Percentiles rank a stretch among this genome's conserved stretches.
Evolutionary conservation across 306 rosid genomes (phyloP).

Genomic region (Fragaria iinumae): DNA sequence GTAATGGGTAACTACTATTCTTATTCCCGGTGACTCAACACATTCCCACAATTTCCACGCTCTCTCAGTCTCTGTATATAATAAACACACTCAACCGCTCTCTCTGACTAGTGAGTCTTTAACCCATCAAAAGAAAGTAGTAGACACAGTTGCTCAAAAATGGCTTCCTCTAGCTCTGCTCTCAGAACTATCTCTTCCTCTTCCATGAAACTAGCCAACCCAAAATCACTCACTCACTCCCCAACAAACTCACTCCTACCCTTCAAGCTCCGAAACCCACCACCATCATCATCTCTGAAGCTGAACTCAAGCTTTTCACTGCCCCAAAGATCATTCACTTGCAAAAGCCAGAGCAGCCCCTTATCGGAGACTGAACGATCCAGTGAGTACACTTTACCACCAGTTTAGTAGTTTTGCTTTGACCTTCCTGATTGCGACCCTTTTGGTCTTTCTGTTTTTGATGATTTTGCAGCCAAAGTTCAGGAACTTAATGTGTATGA

Average conservation of each 20-base stretch:
- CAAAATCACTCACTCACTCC: constrained; percentile 20
- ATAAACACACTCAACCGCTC: not conserved
- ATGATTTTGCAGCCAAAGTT: constrained; percentile 25
- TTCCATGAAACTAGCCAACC: constrained; percentile 13
- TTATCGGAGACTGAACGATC: constrained; percentile 17
- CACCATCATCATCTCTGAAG: constrained; percentile 1
- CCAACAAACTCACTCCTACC: constrained; percentile 14
- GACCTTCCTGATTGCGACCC: not conserved
- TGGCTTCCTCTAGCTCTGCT: constrained; percentile 46
- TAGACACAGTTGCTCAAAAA: constrained; percentile 5
- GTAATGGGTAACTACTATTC: not conserved
- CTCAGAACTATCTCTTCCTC: constrained; percentile 25
- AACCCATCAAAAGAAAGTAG: not conserved
- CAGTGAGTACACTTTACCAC: constrained; percentile 3
- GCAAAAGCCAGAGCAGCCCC: constrained; percentile 24
- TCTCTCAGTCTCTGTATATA: not conserved
- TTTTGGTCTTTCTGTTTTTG: not conserved
- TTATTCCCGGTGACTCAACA: not conserved
- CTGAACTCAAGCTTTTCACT: constrained; percentile 4
- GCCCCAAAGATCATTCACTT: constrained; percentile 22
- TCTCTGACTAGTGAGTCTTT: not conserved
- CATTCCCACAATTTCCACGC: no score
- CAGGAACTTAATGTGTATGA: constrained; percentile 33
- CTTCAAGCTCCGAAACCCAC: constrained; percentile 12
- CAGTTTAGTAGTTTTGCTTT: not conserved